Percentiles rank a stretch among this genome's conserved stretches.
phyloP scores from a whole-genome alignment of 2,329 filamentous ascomycete species.

The Fusarium multiceps region DNA sequence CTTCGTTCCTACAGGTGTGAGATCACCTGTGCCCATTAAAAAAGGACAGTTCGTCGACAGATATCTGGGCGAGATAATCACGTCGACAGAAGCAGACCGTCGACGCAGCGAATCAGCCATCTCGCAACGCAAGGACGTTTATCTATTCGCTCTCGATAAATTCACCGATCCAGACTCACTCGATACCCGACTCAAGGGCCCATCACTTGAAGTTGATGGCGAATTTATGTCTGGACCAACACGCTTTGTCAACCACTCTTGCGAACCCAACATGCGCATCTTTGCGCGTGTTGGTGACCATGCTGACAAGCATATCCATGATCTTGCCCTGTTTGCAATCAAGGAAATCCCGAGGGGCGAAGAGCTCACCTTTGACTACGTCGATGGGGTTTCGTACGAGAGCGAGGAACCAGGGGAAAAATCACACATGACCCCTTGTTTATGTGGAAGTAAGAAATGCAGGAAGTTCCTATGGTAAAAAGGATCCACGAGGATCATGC shows the following conservation, averaged over 20 bases:
- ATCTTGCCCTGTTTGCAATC: conserved; percentile 80
- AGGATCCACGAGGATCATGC: no score
- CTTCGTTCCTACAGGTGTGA: conserved; percentile 62
- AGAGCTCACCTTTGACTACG: conserved; percentile 84
- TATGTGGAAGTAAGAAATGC: conserved; percentile 75
- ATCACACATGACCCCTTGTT: conserved; percentile 66
- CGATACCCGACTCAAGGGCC: conserved; percentile 66
- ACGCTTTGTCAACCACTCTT: conserved; percentile 86
- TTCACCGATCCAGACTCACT: conserved; percentile 70
- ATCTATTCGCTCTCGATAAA: conserved; percentile 85
- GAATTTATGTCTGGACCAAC: conserved; percentile 83
- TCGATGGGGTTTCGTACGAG: conserved; percentile 69
- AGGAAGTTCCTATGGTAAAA: conserved; percentile 74
- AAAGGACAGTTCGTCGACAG: conserved; percentile 83
- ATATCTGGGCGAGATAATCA: conserved; percentile 80
- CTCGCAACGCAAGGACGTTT: conserved; percentile 76
- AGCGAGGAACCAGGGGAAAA: conserved; percentile 57
- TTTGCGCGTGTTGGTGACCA: conserved; percentile 84
- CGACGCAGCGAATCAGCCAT: conserved; percentile 68
- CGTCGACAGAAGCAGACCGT: conserved; percentile 69
- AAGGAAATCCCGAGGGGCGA: conserved; percentile 71
- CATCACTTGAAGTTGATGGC: conserved; percentile 73
- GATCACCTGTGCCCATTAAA: conserved; percentile 71
- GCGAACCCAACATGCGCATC: conserved; percentile 81
- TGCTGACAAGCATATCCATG: conserved; percentile 78